Evolutionary conservation across 352 stramenopile genomes (phyloP), one percentile per base, ranked within the genome.

Genomic region (Bremia lactucae): DNA sequence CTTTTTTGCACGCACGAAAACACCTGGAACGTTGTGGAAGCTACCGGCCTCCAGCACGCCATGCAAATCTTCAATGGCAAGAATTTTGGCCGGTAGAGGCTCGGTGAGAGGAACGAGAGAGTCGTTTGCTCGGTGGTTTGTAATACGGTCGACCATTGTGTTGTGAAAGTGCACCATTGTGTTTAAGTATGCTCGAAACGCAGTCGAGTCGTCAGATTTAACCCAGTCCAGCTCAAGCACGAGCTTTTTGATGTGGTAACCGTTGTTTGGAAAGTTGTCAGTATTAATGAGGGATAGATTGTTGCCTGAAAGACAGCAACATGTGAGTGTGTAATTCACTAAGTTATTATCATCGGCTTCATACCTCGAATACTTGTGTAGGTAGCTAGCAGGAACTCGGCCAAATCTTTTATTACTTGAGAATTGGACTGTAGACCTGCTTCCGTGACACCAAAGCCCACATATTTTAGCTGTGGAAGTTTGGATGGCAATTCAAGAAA

Each of bases 141-240:
- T 86, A n/a, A 92, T 52, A 13, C 80, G 62, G 36, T 92, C 80
- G 5, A 92, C 80, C 72, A 90, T 90, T 7, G 77, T 85, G 44
- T 87, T 90, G 60, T 92, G 80, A 41, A 89, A 90, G 10, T 66
- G 47, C 36, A 89, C 72, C 0, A 77, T 67, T 5, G 35, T 8
- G 1, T 42, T 37, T 21, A 89, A 11, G 40, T 78, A 84, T 0
- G 35, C 28, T 0, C 33, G 38, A 35, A 84, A 78, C 16, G 59
- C 31, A 15, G 36, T 15, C 1, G 42, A 13, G 7, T 66, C 49
- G n/a, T 18, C 31, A 4, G 28, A n/a, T n/a, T 33, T 0, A 6
- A 10, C 53, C 36, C 55, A 73, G 2, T 62, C 42, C 25, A 49
- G 46, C 19, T 58, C 48, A 10, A 55, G 23, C 16, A 71, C 65